Evolutionary conservation across 2,329 filamentous ascomycete genomes (phyloP), one percentile per base, ranked within the genome.

Genomic region (Biscogniauxia mediterranea): DNA sequence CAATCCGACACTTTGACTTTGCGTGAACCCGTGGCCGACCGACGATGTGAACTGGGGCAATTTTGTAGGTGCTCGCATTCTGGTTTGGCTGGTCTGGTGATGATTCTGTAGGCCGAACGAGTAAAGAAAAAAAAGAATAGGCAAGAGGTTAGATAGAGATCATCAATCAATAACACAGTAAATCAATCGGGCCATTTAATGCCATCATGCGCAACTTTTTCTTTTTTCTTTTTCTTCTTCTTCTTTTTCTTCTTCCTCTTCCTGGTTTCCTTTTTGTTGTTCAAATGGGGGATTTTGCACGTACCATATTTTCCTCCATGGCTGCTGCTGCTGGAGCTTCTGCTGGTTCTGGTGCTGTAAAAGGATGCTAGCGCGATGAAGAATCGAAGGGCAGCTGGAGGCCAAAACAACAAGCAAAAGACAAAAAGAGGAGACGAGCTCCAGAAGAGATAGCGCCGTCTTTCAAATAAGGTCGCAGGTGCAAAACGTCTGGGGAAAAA

Each of bases 1-100:
- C 17, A 88, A 78, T 3, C 76, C 68, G 54, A 71, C 74, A n/a
- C 38, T 46, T 46, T 46, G 38, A 46, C 17, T 46, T 46, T 46
- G 38, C 38, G 17, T 46, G 38, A 17, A 46, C 38, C 38, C 38
- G 13, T 46, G 38, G 38, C 38, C 38, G 32, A 70, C 52, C 11
- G 69, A 57, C 15, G 64, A 69, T 8, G 70, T 63, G 50, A 68
- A 60, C 32, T 62, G 53, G 23, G 69, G 68, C 51, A 74, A 68
- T 52, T 64, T 69, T 25, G 65, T 65, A n/a, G 72, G 69, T 20
- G 54, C 59, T 53, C 60, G 67, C 52, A 68, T 20, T 13, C 64
- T 64, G 17, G 63, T 61, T 9, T 59, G 28, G 42, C n/a, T n/a
- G n/a, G n/a, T n/a, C n/a, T n/a, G n/a, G n/a, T n/a, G n/a, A n/a